Conservation (phyloP, 2,329 filamentous ascomycete genomes). For the Stromatinia cepivora region DNA sequence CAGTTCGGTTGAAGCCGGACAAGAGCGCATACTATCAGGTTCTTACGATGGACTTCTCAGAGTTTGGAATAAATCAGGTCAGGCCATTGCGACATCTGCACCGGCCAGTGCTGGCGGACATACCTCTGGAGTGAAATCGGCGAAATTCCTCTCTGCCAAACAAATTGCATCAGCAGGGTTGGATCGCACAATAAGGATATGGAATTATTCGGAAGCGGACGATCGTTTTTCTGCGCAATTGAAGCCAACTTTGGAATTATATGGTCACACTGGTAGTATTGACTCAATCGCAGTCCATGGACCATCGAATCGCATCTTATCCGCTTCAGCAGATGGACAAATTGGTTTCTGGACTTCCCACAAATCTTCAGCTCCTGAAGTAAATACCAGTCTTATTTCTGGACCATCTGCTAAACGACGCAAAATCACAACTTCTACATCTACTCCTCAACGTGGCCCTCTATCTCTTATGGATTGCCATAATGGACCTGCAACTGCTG, state of each 20-base stretch:
- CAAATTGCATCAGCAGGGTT: conserved; percentile 81
- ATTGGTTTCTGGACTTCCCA: conserved; percentile 88
- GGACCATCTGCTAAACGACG: conserved; percentile 72
- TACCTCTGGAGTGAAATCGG: conserved; percentile 74
- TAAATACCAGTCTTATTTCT: conserved; percentile 68
- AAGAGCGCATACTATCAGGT: conserved; percentile 80
- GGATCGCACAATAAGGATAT: conserved; percentile 83
- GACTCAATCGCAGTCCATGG: conserved; percentile 74
- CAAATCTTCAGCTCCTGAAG: conserved; percentile 72
- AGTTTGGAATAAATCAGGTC: conserved; percentile 87
- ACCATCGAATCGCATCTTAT: conserved; percentile 74
- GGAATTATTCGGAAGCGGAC: conserved; percentile 76
- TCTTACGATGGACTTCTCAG: conserved; percentile 88
- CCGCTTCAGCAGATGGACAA: conserved; percentile 78
- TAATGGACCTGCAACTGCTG: conserved; percentile 71
- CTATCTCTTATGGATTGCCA: conserved; percentile 72
- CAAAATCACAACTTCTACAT: conserved; percentile 59
- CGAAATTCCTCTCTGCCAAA: conserved; percentile 75
- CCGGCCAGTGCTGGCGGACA: conserved; percentile 69
- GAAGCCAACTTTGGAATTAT: conserved; percentile 75
- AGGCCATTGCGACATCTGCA: conserved; percentile 75
- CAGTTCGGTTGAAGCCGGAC: conserved; percentile 52
- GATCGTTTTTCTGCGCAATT: conserved; percentile 58
- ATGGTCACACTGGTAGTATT: conserved; percentile 75
- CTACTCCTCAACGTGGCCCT: conserved; percentile 69